These are phyloP conservation scores for Starmerella stellata DNA, from an alignment of 805 yeast genomes.

Conservation along the genomic window DNA sequence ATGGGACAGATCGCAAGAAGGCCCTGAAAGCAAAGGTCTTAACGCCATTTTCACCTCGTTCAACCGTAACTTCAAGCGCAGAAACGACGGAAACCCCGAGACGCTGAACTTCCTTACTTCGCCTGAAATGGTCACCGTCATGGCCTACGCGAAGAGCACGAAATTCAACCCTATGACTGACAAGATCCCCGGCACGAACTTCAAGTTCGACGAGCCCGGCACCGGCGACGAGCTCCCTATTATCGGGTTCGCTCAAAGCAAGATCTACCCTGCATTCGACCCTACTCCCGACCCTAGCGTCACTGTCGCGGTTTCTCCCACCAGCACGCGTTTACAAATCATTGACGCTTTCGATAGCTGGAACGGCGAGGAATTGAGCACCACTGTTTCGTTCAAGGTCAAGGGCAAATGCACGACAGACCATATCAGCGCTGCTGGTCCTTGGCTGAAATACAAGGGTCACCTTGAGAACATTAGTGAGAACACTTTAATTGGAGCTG, in stretches of 20 bases:
- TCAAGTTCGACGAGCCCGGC: constrained; percentile 51
- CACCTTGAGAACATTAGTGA: constrained; percentile 89
- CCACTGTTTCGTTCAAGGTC: constrained; percentile 68
- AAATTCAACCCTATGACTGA: constrained; percentile 84
- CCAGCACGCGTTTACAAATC: constrained; percentile 79
- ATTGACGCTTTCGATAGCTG: constrained; percentile 77
- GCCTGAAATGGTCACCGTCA: constrained; percentile 93
- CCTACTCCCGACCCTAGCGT: constrained; percentile 49
- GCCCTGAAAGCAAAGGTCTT: constrained; percentile 39
- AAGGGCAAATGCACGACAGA: constrained; percentile 98
- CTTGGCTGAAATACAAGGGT: constrained; percentile 96
- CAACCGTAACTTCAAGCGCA: constrained; percentile 93
- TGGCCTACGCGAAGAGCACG: constrained; percentile 86
- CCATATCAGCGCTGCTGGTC: constrained; percentile 97
- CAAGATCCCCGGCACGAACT: constrained; percentile 43
- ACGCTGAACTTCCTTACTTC: constrained; percentile 98
- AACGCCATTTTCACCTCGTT: constrained; percentile 92
- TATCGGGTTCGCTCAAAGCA: constrained; percentile 56
- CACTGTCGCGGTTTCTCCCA: constrained; percentile 55
- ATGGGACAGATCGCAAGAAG: constrained; percentile 62
- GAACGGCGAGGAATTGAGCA: constrained; percentile 66
- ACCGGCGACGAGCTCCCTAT: constrained; percentile 67
- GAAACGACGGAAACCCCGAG: constrained; percentile 96
- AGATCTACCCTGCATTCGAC: constrained; percentile 50
- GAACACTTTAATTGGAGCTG: constrained; percentile 92